Evolutionary conservation across 106 monocot genomes (phyloP).

Genomic region (Alisma plantagoaquatica): DNA sequence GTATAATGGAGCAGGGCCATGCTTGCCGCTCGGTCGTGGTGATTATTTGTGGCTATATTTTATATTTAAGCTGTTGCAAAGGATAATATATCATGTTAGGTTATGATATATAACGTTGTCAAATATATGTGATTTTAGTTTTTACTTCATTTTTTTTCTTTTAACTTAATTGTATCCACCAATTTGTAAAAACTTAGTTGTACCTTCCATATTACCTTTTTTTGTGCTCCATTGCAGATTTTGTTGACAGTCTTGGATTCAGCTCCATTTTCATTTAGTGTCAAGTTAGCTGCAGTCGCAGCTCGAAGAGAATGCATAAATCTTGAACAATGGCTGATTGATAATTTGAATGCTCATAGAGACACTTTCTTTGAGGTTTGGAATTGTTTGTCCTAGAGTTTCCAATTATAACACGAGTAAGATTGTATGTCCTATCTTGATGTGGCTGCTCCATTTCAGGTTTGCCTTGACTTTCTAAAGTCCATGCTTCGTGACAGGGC

Average conservation of each 20-base stretch:
- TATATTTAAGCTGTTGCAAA: too few relatives aligned
- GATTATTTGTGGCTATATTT: too few relatives aligned
- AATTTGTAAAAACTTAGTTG: too few relatives aligned
- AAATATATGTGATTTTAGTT: too few relatives aligned
- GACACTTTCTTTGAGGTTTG: slow-evolving; percentile 70
- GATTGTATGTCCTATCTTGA: background rate
- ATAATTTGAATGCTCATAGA: slow-evolving; percentile 48
- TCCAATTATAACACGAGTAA: background rate
- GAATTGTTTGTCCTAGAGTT: background rate
- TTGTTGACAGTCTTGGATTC: slow-evolving; percentile 51
- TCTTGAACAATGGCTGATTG: slow-evolving; percentile 81
- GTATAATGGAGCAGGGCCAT: too few relatives aligned
- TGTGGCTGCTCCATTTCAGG: slow-evolving; percentile 24
- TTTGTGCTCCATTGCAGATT: slow-evolving; percentile 35
- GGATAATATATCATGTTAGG: too few relatives aligned
- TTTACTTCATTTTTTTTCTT: too few relatives aligned
- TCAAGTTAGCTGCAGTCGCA: slow-evolving; percentile 64
- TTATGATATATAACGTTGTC: too few relatives aligned
- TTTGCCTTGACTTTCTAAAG: slow-evolving; percentile 53
- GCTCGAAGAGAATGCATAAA: slow-evolving; percentile 43
- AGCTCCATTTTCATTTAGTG: slow-evolving; percentile 52
- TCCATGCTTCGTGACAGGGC: slow-evolving; percentile 23
- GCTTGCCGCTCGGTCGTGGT: too few relatives aligned
- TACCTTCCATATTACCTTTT: too few relatives aligned
- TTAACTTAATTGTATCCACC: too few relatives aligned